A percentile compares a stretch with the other conserved stretches of the same genome.
These are phyloP conservation scores for Aspergillus tanneri DNA, from an alignment of 2,329 filamentous ascomycete genomes.

Conservation along the genomic window DNA sequence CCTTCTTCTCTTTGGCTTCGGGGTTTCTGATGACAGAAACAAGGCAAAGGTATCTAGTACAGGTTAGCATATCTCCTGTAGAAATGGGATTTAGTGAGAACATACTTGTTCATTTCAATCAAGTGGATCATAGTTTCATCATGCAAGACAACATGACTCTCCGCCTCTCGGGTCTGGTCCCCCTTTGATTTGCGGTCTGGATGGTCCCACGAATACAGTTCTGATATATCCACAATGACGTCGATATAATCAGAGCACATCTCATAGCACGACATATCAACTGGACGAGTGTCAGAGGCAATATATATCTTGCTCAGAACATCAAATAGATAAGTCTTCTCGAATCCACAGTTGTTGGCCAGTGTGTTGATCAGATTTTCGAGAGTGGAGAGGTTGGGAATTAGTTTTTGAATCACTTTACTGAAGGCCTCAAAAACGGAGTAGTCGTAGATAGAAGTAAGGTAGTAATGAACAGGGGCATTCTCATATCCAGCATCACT, in stretches of 20 bases:
- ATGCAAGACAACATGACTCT: constrained; percentile 63
- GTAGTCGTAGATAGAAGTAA: constrained; percentile 98
- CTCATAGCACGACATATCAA: constrained; percentile 94
- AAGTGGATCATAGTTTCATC: constrained; percentile 63
- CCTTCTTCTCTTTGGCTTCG: constrained; percentile 63
- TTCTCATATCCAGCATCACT: constrained; percentile 92
- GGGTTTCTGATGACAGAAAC: constrained; percentile 65
- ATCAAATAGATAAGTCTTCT: constrained; percentile 98
- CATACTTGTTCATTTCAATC: constrained; percentile 66
- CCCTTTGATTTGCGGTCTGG: constrained; percentile 42
- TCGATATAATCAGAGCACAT: constrained; percentile 99
- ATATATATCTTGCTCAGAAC: constrained; percentile 98
- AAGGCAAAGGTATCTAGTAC: constrained; percentile 58
- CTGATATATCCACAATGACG: constrained; percentile 93
- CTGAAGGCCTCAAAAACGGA: constrained; percentile 97
- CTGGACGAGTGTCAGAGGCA: constrained; percentile 87
- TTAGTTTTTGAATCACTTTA: constrained; percentile 97
- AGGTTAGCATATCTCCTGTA: constrained; percentile 16
- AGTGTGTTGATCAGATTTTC: constrained; percentile 93
- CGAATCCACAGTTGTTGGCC: constrained; percentile 88
- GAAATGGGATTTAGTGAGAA: background rate
- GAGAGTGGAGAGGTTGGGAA: constrained; percentile 86
- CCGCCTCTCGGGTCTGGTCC: constrained; percentile 54
- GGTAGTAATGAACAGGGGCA: constrained; percentile 88
- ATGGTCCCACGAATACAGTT: constrained; percentile 81